These are phyloP conservation scores for Clausena lansium DNA, from an alignment of 345 rosid species.

Conservation along the genomic window DNA sequence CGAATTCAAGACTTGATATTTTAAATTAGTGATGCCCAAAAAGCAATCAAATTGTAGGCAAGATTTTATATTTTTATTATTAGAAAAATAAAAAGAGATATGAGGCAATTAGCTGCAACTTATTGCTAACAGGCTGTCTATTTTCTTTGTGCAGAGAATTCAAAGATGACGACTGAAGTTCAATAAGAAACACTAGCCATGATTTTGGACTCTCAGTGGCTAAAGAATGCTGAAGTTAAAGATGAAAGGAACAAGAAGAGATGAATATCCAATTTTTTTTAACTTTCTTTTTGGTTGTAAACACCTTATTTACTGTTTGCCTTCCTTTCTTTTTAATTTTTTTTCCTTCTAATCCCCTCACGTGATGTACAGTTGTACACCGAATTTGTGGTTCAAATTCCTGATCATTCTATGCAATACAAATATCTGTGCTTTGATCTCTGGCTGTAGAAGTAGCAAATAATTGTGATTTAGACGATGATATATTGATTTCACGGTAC, in stretches of 20 bases:
- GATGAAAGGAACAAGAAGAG: not conserved
- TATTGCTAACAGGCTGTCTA: not conserved
- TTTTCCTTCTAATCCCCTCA: not conserved
- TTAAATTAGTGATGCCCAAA: not conserved
- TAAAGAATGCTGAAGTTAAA: not conserved
- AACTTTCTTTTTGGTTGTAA: not conserved
- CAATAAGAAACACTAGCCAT: constrained; percentile 8
- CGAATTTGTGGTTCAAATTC: not conserved
- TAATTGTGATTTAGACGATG: not conserved
- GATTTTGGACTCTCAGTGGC: constrained; percentile 11
- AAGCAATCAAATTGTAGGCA: not conserved
- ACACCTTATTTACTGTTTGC: not conserved
- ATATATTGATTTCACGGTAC: not conserved
- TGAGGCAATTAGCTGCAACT: not conserved
- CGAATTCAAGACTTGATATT: not conserved
- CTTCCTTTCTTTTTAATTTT: not conserved
- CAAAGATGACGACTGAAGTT: constrained; percentile 60
- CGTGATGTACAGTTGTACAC: not conserved
- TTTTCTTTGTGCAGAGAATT: constrained; percentile 43
- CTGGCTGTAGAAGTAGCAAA: not conserved
- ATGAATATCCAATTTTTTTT: not conserved
- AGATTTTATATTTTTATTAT: not conserved
- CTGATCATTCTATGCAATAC: not conserved
- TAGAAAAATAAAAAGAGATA: not conserved
- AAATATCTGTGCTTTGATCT: not conserved